phyloP scores from a whole-genome alignment of 805 yeast species.

The Yamadazyma philogaea region DNA sequence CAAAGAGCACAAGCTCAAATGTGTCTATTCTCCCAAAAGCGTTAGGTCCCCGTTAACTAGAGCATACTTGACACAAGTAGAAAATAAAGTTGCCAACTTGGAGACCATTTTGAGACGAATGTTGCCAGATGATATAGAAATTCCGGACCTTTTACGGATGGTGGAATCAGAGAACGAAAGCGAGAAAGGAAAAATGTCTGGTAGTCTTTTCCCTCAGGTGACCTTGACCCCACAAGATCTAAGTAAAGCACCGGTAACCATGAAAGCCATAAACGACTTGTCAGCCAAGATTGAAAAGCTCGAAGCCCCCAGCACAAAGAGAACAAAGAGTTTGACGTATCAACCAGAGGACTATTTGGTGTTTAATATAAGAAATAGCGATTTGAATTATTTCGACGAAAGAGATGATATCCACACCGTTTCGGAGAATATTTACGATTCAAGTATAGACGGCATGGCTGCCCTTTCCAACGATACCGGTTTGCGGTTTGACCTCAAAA shows the following conservation, averaged over 20 bases:
- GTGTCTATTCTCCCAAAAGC: conserved; percentile 73
- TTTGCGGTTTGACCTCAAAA: conserved; percentile 26
- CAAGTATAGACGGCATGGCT: conserved; percentile 60
- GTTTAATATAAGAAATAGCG: conserved; percentile 18
- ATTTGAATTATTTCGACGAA: conserved; percentile 19
- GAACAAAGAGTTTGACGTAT: conserved; percentile 9
- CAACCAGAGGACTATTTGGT: conserved; percentile 21
- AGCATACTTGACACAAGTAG: conserved; percentile 78
- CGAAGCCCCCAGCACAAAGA: not conserved
- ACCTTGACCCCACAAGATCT: conserved; percentile 18
- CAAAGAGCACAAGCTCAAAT: conserved; percentile 67
- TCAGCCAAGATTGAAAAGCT: conserved; percentile 13
- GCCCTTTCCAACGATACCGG: conserved; percentile 41
- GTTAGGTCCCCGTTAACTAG: conserved; percentile 80
- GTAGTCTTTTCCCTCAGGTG: conserved; percentile 14
- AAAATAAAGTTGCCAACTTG: conserved; percentile 39
- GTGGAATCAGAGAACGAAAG: conserved; percentile 12
- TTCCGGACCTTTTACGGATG: conserved; percentile 19
- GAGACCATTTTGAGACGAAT: conserved; percentile 32
- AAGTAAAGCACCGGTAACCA: conserved; percentile 15
- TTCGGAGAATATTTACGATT: conserved; percentile 16
- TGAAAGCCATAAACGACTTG: conserved; percentile 17
- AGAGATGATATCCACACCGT: conserved; percentile 14
- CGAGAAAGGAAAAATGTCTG: conserved; percentile 5
- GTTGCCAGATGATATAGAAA: conserved; percentile 27